Percentiles rank a stretch among this genome's conserved stretches.
These are phyloP conservation scores for Hordeum vulgare DNA, from an alignment of 176 grass and related monocot species.

Conservation along the genomic window MorexV3_pseudomolecules_assembly NC_058523.1:401505943-401506442, in stretches of 20 bases:
- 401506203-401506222: conserved; percentile 91
- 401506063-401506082: conserved; percentile 61
- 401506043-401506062: conserved; percentile 72
- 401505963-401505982: conserved; percentile 71
- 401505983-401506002: conserved; percentile 94
- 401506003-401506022: conserved; percentile 71
- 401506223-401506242: conserved; percentile 98
- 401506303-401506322: conserved; percentile 20
- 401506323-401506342: neutral
- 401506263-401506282: conserved; percentile 89
- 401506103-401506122: conserved; percentile 3
- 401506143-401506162: conserved; percentile 53
- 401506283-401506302: conserved; percentile 68
- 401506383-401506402: neutral
- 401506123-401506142: conserved; percentile 11
- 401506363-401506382: neutral
- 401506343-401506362: neutral
- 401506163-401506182: conserved; percentile 57
- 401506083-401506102: conserved; percentile 31
- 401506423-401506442: neutral
- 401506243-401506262: conserved; percentile 97
- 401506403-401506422: neutral
- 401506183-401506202: conserved; percentile 85
- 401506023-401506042: conserved; percentile 83
- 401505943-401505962: neutral